Conservation (phyloP, 2,329 filamentous ascomycete species). For the Bisporella sp. region DNA sequence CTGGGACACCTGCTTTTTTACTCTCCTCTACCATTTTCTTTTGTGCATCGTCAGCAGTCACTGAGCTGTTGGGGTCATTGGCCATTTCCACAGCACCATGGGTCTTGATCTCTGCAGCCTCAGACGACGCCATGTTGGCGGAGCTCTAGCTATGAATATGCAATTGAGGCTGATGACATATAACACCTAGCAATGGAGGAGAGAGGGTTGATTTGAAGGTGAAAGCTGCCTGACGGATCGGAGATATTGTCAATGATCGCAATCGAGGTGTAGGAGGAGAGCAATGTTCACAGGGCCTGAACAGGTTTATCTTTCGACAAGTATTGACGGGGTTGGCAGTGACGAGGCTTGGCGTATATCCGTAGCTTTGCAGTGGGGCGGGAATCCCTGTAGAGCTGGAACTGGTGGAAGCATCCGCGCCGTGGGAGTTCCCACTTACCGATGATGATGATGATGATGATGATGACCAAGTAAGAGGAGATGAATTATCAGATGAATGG, state of each 20-base stretch:
- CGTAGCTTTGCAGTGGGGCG: too few species aligned
- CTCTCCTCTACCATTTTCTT: conserved; percentile 70
- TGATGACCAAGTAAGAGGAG: too few species aligned
- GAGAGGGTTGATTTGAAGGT: background rate
- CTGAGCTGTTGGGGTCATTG: conserved; percentile 58
- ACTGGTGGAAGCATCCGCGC: background rate
- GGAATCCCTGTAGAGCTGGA: background rate
- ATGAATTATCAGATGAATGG: too few species aligned
- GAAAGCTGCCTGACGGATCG: too few species aligned
- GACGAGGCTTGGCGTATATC: background rate
- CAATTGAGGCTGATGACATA: conserved; percentile 3
- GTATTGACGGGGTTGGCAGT: background rate
- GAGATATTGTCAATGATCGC: too few species aligned
- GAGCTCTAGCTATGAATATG: too few species aligned
- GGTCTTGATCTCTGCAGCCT: conserved; percentile 63
- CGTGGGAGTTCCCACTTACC: background rate
- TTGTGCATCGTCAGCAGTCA: conserved; percentile 66
- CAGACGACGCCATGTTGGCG: conserved; percentile 17
- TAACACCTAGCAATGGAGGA: background rate
- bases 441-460: too few species aligned
- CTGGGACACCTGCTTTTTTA: conserved; percentile 68
- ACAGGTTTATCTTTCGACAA: too few species aligned
- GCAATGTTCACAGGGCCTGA: too few species aligned
- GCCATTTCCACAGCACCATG: conserved; percentile 76
- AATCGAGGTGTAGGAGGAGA: too few species aligned